Conservation (phyloP, 73 alveolate species). For the Tetrahymena borealis region DNA sequence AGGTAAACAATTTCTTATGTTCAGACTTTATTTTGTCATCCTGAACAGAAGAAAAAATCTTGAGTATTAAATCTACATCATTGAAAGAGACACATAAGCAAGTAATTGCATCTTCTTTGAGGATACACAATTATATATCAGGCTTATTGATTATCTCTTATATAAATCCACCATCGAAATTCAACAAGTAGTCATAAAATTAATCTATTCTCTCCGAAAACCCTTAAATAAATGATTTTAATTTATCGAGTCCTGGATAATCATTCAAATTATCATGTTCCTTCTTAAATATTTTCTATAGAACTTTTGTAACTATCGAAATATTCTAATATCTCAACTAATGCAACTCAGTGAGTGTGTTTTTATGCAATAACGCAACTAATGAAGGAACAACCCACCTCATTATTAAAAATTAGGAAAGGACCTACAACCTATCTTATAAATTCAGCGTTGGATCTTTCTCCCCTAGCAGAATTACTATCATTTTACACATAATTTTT, state of each 20-base stretch:
- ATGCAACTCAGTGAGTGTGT: neutral
- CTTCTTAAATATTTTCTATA: neutral
- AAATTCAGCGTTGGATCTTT: neutral
- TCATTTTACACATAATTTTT: neutral
- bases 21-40: neutral
- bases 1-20: conserved; percentile 1
- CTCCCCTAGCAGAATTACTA: neutral
- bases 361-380: neutral
- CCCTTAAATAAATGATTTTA: neutral
- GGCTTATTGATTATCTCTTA: neutral
- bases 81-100: neutral
- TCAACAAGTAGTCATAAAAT: neutral
- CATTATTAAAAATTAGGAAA: neutral
- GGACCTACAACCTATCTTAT: neutral
- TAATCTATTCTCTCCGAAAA: neutral
- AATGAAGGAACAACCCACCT: neutral
- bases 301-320: neutral
- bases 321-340: neutral
- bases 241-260: neutral
- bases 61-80: neutral
- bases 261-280: neutral
- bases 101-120: neutral
- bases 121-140: neutral
- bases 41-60: neutral
- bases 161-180: neutral